A percentile compares a stretch with the other conserved stretches of the same genome.
phyloP scores from a whole-genome alignment of 2,329 filamentous ascomycete species.

The Thyridium curvatum region DNA sequence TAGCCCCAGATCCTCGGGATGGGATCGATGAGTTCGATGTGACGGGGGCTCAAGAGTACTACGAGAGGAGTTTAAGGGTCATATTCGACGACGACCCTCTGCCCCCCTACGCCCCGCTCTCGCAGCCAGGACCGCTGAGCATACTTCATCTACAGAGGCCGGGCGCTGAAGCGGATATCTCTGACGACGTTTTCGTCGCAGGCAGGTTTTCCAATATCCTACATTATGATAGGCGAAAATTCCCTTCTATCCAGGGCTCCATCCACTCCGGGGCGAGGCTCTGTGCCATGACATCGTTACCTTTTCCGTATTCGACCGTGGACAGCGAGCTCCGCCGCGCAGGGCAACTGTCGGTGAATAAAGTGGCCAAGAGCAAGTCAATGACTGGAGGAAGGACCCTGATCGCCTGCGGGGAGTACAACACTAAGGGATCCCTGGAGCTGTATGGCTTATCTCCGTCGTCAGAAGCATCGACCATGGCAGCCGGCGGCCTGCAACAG shows the following conservation, averaged over 20 bases:
- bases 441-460: constrained; percentile 60
- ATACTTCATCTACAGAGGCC: constrained; percentile 69
- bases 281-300: constrained; percentile 64
- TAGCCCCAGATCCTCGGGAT: constrained; percentile 25
- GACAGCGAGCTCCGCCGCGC: constrained; percentile 51
- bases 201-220: constrained; percentile 85
- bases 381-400: constrained; percentile 54
- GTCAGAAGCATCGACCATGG: constrained; percentile 8
- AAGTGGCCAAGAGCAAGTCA: constrained; percentile 47
- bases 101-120: constrained; percentile 62
- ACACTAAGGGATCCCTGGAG: constrained; percentile 83
- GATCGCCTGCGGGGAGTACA: constrained; percentile 83
- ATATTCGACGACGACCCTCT: constrained; percentile 48
- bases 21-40: constrained; percentile 24
- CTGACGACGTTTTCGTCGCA: constrained; percentile 79
- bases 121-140: constrained; percentile 74
- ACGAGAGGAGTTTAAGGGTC: constrained; percentile 17
- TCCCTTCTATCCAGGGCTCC: constrained; percentile 69
- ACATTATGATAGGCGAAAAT: constrained; percentile 82
- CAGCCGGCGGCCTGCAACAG: constrained; percentile 29
- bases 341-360: constrained; percentile 48
- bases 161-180: constrained; percentile 45
- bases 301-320: constrained; percentile 59
- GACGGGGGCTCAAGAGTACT: constrained; percentile 20
- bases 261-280: constrained; percentile 80